These are phyloP conservation scores for Ophiocordyceps camponoti-floridani DNA, from an alignment of 2,329 filamentous ascomycete genomes.

Conservation along the genomic window DNA sequence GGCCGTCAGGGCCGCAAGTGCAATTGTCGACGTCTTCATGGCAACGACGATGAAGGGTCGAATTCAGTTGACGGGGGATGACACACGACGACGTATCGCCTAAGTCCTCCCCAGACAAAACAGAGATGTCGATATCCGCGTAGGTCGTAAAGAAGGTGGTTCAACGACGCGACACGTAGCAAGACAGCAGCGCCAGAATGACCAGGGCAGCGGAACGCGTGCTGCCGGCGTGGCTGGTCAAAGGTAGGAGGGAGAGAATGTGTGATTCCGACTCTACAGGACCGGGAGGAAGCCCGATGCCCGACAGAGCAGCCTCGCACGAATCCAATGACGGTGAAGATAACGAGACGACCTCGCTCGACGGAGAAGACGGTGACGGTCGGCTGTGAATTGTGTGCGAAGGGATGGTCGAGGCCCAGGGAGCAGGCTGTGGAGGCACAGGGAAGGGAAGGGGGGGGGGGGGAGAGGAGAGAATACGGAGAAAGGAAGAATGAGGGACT, in stretches of 20 bases:
- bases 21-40: conserved; percentile 15
- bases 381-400: not conserved
- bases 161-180: not conserved
- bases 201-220: not conserved
- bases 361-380: not conserved
- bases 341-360: not conserved
- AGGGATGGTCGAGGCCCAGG: not conserved
- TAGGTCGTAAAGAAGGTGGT: not conserved
- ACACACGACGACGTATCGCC: not conserved
- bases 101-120: not conserved
- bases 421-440: not conserved
- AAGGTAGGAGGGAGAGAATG: not conserved
- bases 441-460: not conserved
- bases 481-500: conserved; percentile 20
- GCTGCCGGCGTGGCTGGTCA: not conserved
- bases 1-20: conserved; percentile 11
- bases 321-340: not conserved
- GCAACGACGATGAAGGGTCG: not conserved
- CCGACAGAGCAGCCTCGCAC: not conserved
- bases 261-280: not conserved
- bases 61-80: not conserved
- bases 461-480: not conserved
- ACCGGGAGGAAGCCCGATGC: not conserved
- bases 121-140: not conserved
- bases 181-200: not conserved